Evolutionary conservation across 2,329 filamentous ascomycete genomes (phyloP).

Genomic region (Ceratocystis ficicola): DNA sequence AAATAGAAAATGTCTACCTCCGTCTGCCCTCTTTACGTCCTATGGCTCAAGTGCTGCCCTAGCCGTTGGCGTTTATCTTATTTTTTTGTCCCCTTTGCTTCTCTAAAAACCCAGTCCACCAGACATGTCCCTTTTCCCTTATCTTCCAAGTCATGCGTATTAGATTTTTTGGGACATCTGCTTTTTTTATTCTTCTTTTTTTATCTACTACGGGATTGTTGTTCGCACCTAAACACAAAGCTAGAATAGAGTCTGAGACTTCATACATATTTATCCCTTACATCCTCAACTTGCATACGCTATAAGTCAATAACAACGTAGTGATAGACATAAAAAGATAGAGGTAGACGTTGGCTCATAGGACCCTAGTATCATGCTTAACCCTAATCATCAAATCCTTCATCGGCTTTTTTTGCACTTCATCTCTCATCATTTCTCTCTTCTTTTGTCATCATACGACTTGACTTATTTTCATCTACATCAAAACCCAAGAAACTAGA

Average conservation of each 20-base stretch:
- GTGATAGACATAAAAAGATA: neutral
- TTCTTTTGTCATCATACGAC: neutral
- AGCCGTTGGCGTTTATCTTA: too few relatives aligned
- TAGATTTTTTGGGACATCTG: conserved; percentile 13
- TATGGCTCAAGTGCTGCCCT: too few relatives aligned
- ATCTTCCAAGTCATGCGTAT: neutral
- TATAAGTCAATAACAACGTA: too few relatives aligned
- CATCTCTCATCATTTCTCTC: neutral
- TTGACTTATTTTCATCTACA: neutral
- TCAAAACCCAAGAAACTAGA: neutral
- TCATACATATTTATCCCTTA: neutral
- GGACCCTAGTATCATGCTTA: neutral
- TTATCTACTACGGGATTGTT: conserved; percentile 9
- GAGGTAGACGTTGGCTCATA: neutral
- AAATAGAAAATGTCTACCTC: too few relatives aligned
- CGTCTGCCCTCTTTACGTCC: too few relatives aligned
- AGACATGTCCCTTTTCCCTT: neutral
- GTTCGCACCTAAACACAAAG: neutral
- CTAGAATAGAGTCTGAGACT: neutral
- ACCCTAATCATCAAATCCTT: neutral
- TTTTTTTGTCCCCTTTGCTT: too few relatives aligned
- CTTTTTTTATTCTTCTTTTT: conserved; percentile 15
- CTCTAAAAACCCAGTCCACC: too few relatives aligned
- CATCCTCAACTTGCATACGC: neutral
- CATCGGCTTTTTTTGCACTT: neutral